These are phyloP conservation scores for Lithospermum erythrorhizon DNA, from an alignment of 257 asterid genomes.

Conservation along the genomic window DNA sequence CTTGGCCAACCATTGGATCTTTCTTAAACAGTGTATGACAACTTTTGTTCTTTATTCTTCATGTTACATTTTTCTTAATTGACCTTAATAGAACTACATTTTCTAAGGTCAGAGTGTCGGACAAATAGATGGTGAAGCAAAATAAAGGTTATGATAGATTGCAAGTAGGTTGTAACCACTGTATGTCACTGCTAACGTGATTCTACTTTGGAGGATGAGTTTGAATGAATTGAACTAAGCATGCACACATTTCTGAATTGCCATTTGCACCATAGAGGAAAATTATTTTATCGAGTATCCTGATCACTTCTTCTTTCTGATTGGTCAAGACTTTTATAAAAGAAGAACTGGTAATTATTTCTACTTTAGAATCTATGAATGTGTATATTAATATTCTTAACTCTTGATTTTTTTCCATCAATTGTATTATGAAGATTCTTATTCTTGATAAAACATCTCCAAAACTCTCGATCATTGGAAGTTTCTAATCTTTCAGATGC, in stretches of 20 bases:
- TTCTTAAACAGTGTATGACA: neutral
- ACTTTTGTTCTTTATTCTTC: neutral
- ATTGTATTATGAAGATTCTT: neutral
- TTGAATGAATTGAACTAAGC: neutral
- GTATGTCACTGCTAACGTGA: neutral
- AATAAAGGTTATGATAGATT: neutral
- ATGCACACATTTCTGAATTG: no score
- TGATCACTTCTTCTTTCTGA: neutral
- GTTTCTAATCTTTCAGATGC: constrained; percentile 43
- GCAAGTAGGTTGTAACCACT: neutral
- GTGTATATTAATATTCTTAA: neutral
- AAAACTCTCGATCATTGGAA: neutral
- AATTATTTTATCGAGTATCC: neutral
- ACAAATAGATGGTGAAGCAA: neutral
- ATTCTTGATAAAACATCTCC: neutral
- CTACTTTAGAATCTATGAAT: neutral
- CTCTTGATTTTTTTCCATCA: neutral
- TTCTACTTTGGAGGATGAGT: neutral
- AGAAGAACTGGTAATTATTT: neutral
- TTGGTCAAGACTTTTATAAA: neutral
- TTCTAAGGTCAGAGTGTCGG: neutral
- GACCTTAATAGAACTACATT: neutral
- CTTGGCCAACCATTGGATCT: no score
- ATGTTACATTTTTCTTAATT: neutral
- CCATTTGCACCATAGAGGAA: no score